Evolutionary conservation across 1,284 basidiomycete species (phyloP).

Genomic region (Cryptococcus hybrid): DNA sequence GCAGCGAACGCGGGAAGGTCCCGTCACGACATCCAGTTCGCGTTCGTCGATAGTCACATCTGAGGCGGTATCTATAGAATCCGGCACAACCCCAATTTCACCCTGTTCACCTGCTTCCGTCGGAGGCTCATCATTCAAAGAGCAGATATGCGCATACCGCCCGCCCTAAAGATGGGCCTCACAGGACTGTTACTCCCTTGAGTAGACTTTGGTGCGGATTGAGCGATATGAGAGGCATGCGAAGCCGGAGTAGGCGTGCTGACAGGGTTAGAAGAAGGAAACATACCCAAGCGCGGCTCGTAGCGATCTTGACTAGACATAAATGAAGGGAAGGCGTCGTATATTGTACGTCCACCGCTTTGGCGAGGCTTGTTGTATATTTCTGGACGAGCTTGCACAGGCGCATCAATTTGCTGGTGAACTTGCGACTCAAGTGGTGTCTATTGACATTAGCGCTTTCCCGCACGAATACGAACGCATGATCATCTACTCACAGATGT

Average conservation of each 20-base stretch:
- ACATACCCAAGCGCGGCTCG: slow-evolving; percentile 38
- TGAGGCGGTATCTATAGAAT: slow-evolving; percentile 33
- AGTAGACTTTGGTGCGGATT: neutral
- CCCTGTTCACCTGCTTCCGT: neutral
- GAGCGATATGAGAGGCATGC: neutral
- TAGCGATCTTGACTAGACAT: slow-evolving; percentile 6
- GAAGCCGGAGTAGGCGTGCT: neutral
- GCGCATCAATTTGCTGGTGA: neutral
- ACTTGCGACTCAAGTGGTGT: too few relatives aligned
- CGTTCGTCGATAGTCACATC: slow-evolving; percentile 44
- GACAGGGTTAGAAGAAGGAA: slow-evolving; percentile 28
- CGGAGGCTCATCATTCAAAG: slow-evolving; percentile 40
- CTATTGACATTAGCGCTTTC: too few relatives aligned
- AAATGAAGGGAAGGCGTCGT: slow-evolving; percentile 10
- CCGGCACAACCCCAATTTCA: slow-evolving; percentile 8
- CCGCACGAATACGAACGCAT: too few relatives aligned
- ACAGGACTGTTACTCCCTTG: neutral
- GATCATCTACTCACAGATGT: neutral
- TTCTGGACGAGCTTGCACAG: neutral
- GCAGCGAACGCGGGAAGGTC: slow-evolving; percentile 20
- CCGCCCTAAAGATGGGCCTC: slow-evolving; percentile 23
- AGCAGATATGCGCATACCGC: slow-evolving; percentile 43
- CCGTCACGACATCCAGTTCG: slow-evolving; percentile 23
- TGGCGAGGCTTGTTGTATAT: slow-evolving; percentile 7
- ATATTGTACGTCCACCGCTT: slow-evolving; percentile 13